Percentiles rank a stretch among this genome's conserved stretches.
Conservation (phyloP, 2,329 filamentous ascomycete genomes). For the Cladosporium halotolerans region DNA sequence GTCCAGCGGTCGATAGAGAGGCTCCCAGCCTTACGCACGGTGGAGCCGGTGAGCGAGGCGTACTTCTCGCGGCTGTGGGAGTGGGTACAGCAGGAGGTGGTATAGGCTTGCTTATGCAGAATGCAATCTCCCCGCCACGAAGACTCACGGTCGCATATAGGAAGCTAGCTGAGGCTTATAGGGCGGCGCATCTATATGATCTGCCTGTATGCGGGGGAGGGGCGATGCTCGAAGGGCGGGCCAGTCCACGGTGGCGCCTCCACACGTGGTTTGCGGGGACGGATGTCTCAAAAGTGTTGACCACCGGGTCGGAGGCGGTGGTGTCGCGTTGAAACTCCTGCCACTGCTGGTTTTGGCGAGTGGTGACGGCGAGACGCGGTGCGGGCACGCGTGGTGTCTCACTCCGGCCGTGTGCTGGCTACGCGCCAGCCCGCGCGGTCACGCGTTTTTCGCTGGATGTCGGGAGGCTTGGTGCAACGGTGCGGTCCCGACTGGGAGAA, state of each 20-base stretch:
- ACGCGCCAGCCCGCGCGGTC: not conserved
- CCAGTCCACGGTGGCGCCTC: not conserved
- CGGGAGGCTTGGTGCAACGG: not conserved
- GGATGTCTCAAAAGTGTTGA: conserved; percentile 8
- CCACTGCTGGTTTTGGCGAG: conserved; percentile 11
- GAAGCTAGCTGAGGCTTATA: conserved; percentile 1
- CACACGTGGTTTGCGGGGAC: conserved; percentile 6
- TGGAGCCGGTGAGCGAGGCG: conserved; percentile 38
- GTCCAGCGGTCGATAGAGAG: conserved; percentile 28
- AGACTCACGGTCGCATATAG: conserved; percentile 11
- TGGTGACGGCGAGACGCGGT: conserved; percentile 4
- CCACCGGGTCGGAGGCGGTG: not conserved
- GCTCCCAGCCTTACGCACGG: conserved; percentile 31
- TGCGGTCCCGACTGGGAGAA: not conserved
- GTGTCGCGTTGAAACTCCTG: conserved; percentile 5
- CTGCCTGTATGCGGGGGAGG: conserved; percentile 5
- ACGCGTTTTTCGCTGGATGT: conserved; percentile 2
- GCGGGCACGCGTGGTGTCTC: conserved; percentile 7
- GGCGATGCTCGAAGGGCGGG: not conserved
- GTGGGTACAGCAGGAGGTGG: conserved; percentile 28
- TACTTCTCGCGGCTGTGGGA: conserved; percentile 41
- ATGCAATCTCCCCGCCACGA: conserved; percentile 11
- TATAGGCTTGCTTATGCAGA: conserved; percentile 12
- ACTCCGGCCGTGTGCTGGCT: not conserved
- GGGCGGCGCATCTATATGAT: conserved; percentile 5